phyloP scores from a whole-genome alignment of 2,329 filamentous ascomycete genomes.

The Cladorrhinum sp. region DNA sequence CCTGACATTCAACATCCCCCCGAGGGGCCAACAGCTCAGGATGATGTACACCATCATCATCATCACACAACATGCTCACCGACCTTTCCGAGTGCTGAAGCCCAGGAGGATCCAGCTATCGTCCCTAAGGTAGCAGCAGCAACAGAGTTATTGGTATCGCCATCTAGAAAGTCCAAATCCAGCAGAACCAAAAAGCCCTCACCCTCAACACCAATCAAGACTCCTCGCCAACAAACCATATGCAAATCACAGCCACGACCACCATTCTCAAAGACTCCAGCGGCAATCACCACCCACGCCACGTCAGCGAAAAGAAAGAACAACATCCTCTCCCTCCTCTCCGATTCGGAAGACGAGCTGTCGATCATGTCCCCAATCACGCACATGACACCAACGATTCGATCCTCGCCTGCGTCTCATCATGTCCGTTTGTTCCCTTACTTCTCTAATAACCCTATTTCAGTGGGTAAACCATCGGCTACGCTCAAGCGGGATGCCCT shows the following conservation, averaged over 20 bases:
- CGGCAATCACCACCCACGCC: neutral
- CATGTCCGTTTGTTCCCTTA: neutral
- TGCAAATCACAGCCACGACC: neutral
- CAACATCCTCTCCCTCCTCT: neutral
- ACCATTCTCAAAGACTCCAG: neutral
- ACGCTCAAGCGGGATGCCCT: neutral
- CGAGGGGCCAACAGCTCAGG: neutral
- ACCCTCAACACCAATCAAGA: neutral
- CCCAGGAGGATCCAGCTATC: neutral
- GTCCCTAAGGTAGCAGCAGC: neutral
- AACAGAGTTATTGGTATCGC: neutral
- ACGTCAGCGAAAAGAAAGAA: neutral
- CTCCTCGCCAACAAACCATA: neutral
- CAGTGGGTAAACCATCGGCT: neutral
- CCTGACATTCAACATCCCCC: neutral
- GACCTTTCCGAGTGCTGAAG: neutral
- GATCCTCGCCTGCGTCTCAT: neutral
- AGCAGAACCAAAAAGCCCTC: neutral
- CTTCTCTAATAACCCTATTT: constrained; percentile 3
- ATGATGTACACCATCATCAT: neutral
- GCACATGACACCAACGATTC: neutral
- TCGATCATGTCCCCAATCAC: constrained; percentile 3
- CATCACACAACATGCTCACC: neutral
- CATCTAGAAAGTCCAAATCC: neutral
- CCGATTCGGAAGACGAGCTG: neutral